Conservation (phyloP, 352 stramenopile genomes). For the Phytophthora sp. region DNA sequence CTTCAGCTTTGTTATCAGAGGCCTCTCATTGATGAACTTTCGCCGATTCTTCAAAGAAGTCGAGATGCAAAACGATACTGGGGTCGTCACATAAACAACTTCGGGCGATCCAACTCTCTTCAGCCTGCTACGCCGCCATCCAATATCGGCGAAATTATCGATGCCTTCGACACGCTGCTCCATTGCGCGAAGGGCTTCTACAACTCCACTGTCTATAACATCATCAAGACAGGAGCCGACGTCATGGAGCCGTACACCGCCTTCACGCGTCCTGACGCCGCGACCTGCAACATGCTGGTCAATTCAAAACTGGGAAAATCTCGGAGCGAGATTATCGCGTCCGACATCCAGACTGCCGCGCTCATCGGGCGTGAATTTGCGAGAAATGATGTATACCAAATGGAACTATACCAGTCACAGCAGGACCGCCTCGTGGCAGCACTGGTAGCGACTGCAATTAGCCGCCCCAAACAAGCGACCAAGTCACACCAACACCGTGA, state of each 20-base stretch:
- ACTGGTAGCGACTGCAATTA: background rate
- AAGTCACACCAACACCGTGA: background rate
- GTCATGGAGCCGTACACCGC: conserved; percentile 6
- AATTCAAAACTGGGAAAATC: too few relatives aligned
- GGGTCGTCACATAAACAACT: conserved; percentile 2
- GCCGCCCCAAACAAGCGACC: too few relatives aligned
- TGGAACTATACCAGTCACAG: conserved; percentile 10
- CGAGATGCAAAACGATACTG: background rate
- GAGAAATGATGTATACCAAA: conserved; percentile 1
- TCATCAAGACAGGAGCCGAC: background rate
- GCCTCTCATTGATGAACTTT: conserved; percentile 20
- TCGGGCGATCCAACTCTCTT: conserved; percentile 9
- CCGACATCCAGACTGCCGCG: background rate
- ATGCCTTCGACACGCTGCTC: background rate
- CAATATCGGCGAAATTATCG: background rate
- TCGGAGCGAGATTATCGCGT: conserved; percentile 6
- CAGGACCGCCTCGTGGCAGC: background rate
- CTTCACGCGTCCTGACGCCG: background rate
- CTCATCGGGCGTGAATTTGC: conserved; percentile 4
- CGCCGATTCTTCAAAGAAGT: conserved; percentile 2
- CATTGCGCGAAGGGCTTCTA: conserved; percentile 6
- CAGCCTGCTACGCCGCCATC: background rate
- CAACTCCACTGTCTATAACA: conserved; percentile 5
- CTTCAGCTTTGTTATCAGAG: conserved; percentile 12
- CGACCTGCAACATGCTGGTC: conserved; percentile 8